A percentile compares a stretch with the other conserved stretches of the same genome.
Evolutionary conservation across 805 yeast species (phyloP).

Genomic region (Wickerhamomyces alni): DNA sequence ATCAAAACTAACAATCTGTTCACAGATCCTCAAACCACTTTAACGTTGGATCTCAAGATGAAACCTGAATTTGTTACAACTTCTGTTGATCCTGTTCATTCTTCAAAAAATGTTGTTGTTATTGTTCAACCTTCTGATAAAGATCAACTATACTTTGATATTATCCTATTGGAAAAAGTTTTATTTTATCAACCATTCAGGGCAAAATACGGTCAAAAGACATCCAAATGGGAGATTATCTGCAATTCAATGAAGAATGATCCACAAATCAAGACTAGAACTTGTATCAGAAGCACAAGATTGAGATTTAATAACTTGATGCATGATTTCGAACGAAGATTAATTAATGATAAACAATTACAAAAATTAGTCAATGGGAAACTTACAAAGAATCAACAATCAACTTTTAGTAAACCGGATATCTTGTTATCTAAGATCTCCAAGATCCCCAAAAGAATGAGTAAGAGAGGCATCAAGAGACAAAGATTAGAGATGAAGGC

Average conservation of each 20-base stretch:
- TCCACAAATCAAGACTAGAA: background rate
- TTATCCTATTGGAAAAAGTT: background rate
- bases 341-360: conserved; percentile 7
- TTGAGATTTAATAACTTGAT: background rate
- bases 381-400: background rate
- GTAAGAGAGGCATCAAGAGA: background rate
- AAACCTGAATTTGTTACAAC: too few species aligned
- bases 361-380: background rate
- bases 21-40: too few species aligned
- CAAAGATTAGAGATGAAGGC: background rate
- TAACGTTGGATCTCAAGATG: too few species aligned
- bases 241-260: conserved; percentile 7
- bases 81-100: too few species aligned
- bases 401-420: background rate
- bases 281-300: background rate
- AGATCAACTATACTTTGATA: background rate
- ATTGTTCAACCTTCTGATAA: too few species aligned
- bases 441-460: background rate
- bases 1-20: too few species aligned
- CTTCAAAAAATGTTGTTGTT: too few species aligned
- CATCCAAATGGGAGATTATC: conserved; percentile 2
- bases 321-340: background rate
- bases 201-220: conserved; percentile 6
- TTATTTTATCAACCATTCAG: conserved; percentile 4
- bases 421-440: background rate